Conservation (phyloP, 83 land plant genomes). For the Picea engelmannii region DNA sequence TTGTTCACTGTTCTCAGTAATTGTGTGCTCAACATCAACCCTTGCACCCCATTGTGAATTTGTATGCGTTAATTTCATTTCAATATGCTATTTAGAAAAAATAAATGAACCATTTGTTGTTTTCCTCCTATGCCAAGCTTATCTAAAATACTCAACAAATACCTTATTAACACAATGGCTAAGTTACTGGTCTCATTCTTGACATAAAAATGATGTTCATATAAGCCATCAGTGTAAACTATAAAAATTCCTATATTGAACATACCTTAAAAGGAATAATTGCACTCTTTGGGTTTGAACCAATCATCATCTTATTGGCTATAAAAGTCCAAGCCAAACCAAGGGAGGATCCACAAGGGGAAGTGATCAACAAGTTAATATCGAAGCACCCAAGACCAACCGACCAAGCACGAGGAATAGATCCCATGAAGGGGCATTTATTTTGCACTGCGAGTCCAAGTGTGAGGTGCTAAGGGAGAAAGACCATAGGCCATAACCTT, state of each 20-base stretch:
- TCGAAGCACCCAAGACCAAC: too few relatives aligned
- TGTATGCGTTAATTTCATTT: not conserved
- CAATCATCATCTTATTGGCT: constrained; percentile 2
- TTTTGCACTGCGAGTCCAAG: too few relatives aligned
- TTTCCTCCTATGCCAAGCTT: not conserved
- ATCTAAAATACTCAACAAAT: not conserved
- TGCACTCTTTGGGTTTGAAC: not conserved
- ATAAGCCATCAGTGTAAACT: not conserved
- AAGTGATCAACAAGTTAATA: too few relatives aligned
- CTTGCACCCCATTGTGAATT: not conserved
- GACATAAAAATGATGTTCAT: not conserved
- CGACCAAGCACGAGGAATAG: too few relatives aligned
- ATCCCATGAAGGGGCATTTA: too few relatives aligned
- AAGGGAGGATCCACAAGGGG: not conserved
- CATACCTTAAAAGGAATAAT: constrained; percentile 16
- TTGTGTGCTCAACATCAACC: not conserved
- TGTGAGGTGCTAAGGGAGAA: too few relatives aligned
- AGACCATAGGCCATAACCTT: too few relatives aligned
- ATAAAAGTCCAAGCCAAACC: not conserved
- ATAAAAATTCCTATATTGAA: not conserved
- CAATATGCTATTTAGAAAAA: not conserved
- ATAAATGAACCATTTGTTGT: constrained; percentile 1
- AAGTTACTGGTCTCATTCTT: not conserved
- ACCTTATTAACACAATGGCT: not conserved
- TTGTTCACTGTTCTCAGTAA: not conserved